These are phyloP conservation scores for Vigna radiata DNA, from an alignment of 306 rosid species.

Conservation along the genomic window DNA sequence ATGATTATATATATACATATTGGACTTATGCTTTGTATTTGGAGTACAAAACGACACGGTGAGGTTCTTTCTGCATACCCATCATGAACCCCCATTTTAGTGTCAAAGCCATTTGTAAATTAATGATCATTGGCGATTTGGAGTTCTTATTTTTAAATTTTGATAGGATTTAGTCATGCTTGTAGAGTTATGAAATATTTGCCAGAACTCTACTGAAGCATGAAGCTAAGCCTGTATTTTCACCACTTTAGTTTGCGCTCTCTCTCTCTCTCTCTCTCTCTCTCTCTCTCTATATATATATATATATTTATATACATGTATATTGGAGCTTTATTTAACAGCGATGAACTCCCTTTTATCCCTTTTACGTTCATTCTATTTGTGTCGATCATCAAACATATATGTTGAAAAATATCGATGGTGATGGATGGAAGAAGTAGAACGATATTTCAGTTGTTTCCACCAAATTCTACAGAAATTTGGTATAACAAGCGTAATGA, in stretches of 20 bases:
- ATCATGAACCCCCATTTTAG: constrained; percentile 18
- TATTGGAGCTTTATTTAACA: not conserved
- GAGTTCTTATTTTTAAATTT: constrained; percentile 35
- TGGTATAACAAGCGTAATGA: too few relatives aligned
- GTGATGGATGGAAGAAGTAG: not conserved
- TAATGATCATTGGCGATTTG: constrained; percentile 38
- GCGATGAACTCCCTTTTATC: not conserved
- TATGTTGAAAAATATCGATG: not conserved
- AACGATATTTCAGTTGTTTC: too few relatives aligned
- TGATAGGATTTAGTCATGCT: constrained; percentile 49
- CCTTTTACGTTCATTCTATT: not conserved
- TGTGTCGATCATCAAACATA: not conserved
- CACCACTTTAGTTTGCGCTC: constrained; percentile 15
- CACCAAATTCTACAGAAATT: too few relatives aligned
- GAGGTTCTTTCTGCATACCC: constrained; percentile 32
- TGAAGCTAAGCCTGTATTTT: constrained; percentile 40
- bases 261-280: too few relatives aligned
- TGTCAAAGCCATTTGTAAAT: constrained; percentile 37
- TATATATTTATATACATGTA: not conserved
- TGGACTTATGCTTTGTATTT: not conserved
- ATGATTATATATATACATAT: not conserved
- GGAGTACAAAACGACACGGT: constrained; percentile 8
- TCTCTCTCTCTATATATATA: too few relatives aligned
- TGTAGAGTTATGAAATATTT: constrained; percentile 38
- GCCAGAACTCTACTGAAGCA: constrained; percentile 18